These are phyloP conservation scores for Hymenoscyphus infarciens DNA, from an alignment of 2,329 filamentous ascomycete species.

Conservation along the genomic window DNA sequence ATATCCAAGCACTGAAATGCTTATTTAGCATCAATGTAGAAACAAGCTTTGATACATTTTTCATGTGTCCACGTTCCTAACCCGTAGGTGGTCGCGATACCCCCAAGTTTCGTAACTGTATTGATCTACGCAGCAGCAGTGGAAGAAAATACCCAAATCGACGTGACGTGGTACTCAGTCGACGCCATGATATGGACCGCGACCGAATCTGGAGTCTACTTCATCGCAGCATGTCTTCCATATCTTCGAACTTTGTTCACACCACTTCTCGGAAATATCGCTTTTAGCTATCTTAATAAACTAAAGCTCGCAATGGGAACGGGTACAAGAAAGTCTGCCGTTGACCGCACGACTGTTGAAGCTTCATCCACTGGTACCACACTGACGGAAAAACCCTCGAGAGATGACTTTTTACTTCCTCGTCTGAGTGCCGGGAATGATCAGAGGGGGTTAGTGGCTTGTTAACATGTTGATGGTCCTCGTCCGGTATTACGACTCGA, in stretches of 20 bases:
- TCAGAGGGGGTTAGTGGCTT: background rate
- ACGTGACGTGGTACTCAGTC: conserved; percentile 11
- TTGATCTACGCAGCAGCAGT: too few species aligned
- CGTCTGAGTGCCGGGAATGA: conserved; percentile 3
- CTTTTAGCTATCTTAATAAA: background rate
- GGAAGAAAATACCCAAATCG: background rate
- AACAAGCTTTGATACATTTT: too few species aligned
- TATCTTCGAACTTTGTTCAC: conserved; percentile 13
- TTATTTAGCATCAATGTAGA: too few species aligned
- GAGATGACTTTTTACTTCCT: background rate
- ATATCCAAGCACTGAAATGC: too few species aligned
- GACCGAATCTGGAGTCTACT: conserved; percentile 15
- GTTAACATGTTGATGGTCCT: conserved; percentile 1
- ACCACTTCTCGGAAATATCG: background rate
- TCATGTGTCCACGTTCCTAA: too few species aligned
- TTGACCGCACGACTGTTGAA: too few species aligned
- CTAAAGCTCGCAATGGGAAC: background rate
- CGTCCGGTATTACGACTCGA: background rate
- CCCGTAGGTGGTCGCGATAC: too few species aligned
- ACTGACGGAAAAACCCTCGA: background rate
- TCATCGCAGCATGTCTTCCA: conserved; percentile 16
- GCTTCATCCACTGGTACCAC: background rate
- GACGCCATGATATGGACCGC: conserved; percentile 11
- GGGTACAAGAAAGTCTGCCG: background rate
- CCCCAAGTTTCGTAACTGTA: too few species aligned